Evolutionary conservation across 169 alveolate species (phyloP).

Genomic region (Cryptosporidium muris): DNA sequence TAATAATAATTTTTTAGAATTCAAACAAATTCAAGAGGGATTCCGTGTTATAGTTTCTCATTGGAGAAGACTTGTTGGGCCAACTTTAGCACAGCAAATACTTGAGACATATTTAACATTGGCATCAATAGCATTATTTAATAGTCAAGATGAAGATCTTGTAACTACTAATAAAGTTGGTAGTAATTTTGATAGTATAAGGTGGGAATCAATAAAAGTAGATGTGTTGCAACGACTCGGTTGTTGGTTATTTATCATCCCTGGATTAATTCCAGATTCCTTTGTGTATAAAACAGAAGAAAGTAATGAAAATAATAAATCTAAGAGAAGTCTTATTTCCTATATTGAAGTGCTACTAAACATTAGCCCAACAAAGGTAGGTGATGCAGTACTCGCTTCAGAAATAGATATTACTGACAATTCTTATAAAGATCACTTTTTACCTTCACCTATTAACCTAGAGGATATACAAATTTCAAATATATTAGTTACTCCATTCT

Average conservation of each 20-base stretch:
- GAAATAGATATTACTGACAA: conserved; percentile 1
- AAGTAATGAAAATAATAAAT: conserved; percentile 30
- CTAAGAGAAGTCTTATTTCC: conserved; percentile 34
- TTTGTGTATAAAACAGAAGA: conserved; percentile 27
- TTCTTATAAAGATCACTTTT: conserved; percentile 24
- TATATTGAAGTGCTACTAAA: conserved; percentile 44
- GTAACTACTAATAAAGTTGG: background rate
- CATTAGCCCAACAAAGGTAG: conserved; percentile 27
- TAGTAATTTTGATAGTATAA: background rate
- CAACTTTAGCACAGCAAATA: conserved; percentile 53
- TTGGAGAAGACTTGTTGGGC: conserved; percentile 68
- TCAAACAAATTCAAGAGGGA: conserved; percentile 32
- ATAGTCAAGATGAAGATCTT: background rate
- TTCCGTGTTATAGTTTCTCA: conserved; percentile 58
- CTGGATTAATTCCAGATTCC: conserved; percentile 40
- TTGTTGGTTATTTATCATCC: conserved; percentile 57
- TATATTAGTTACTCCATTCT: background rate
- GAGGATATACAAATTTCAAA: conserved; percentile 50
- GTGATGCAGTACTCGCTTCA: conserved; percentile 35
- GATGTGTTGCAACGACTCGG: conserved; percentile 63
- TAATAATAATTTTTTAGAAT: background rate
- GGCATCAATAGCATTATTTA: no score
- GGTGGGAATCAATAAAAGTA: background rate
- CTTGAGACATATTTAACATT: conserved; percentile 50
- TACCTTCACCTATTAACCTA: conserved; percentile 29